Evolutionary conservation across 805 yeast genomes (phyloP), one percentile per base, ranked within the genome.

Genomic region (Saccharomycopsis sp.): DNA sequence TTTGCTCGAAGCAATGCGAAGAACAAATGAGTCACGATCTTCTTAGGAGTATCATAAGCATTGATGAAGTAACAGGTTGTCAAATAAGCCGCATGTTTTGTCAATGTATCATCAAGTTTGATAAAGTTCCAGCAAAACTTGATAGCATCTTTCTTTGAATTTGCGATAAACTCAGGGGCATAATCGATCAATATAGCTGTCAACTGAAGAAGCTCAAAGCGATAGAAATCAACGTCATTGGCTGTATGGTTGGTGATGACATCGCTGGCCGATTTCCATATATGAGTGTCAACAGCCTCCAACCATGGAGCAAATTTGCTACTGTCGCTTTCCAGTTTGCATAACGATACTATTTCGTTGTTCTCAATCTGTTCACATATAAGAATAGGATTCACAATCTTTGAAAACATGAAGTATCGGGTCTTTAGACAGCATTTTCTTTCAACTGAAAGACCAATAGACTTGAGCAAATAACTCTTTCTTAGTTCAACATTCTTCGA

Each of bases 41-140:
- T 87, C 0, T 88, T 79, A 5, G 97, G 96, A 0, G 97, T 90
- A 52, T 91, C 97, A 67, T 84, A 94, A 0, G 86, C 87, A 0
- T 90, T 81, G 60, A 94, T 91, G 70, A 93, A 94, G 68, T 84
- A 83, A 0, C 96, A 81, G 1, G 96, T 91, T 0, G 92, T 83
- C 35, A 91, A 89, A 68, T 93, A 92, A 0, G 98, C 97, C 2
- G 94, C 89, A 65, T 92, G 96, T 68, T 94, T 94, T 24, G 96
- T 83, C 55, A 91, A 81, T 55, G 85, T 80, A 68, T 94, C 99
- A 62, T 92, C 97, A 35, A 92, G 74, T 64, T 89, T 89, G 67
- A 94, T 86, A 66, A 85, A 88, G 64, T 89, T 88, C 99, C 99
- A 94, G 65, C 91, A 87, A 73, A 91, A 94, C 69, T 89, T 90